A percentile compares a stretch with the other conserved stretches of the same genome.
These are phyloP conservation scores for Plasmodium coatneyi DNA, from an alignment of 169 alveolate genomes.

Conservation along the genomic window DNA sequence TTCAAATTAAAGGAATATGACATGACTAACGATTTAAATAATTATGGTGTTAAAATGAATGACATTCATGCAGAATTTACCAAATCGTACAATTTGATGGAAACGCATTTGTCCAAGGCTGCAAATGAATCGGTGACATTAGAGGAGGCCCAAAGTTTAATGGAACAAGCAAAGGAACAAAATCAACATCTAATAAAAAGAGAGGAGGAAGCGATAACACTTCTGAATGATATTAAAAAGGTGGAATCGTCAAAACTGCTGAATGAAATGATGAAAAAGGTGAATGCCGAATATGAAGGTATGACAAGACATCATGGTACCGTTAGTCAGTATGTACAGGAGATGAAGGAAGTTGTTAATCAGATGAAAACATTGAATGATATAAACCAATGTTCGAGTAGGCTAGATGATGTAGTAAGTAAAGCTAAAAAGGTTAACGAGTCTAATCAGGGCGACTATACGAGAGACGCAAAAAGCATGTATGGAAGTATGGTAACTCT, in stretches of 20 bases:
- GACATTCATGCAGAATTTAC: background rate
- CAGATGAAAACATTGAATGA: background rate
- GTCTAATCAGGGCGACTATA: background rate
- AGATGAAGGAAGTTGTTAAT: background rate
- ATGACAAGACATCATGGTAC: background rate
- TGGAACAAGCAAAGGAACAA: background rate
- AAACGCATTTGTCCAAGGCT: background rate
- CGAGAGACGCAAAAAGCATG: background rate
- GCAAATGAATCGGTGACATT: background rate
- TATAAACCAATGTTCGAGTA: background rate
- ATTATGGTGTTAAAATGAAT: background rate
- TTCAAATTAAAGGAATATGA: conserved; percentile 3
- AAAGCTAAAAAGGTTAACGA: background rate
- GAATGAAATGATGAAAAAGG: background rate
- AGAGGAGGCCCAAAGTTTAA: conserved; percentile 9
- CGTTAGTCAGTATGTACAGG: background rate
- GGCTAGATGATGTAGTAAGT: background rate
- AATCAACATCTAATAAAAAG: background rate
- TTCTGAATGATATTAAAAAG: conserved; percentile 7
- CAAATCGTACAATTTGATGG: background rate
- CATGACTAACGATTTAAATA: conserved; percentile 3
- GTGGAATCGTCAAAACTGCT: conserved; percentile 4
- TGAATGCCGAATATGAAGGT: background rate
- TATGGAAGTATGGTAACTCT: background rate
- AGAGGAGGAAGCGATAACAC: conserved; percentile 14